Base-by-base conservation (phyloP, 2,329 filamentous ascomycete genomes). In the Beauveria sp. region DNA sequence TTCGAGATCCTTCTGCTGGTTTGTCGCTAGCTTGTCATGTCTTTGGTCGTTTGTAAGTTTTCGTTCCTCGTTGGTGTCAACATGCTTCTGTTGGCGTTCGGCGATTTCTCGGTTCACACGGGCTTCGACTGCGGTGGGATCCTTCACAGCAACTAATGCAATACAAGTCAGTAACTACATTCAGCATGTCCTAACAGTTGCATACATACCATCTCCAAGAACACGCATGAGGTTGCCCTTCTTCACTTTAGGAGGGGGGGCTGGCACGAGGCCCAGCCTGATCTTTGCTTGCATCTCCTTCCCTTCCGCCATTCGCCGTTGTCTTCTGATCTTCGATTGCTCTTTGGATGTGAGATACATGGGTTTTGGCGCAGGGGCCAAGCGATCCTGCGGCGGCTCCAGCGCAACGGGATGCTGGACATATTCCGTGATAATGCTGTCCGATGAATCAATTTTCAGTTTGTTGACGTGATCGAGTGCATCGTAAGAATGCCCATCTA, bases 201-300 rank as follows among this genome's bases (percentile, higher is more conserved):
- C 9, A 38, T 12, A 91, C 88, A 72, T 71, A 75, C 74, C 74
- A 67, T 97, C 91, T 65, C 95, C 95, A 61, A 97, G 82, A 34
- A 99, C 95, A 62, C 93, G 88, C 95, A 99, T 99, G 71, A 99
- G 84, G 74, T 99, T 99, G 62, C 89, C 90, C 75, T 96, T 96
- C 77, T 97, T 98, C 67, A 99, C 91, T 76, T 98, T 99, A 12
- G 95, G 93, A 28, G 93, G 89, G 31, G 93, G 92, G 22, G 93
- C 91, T 3, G 93, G 91, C 64, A 93, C 88, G 16, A 99, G 82
- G 22, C 95, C 95, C 12, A 99, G 80, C 63, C 93, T 85, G 65
- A 98, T 95, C 78, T 99, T 98, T 43, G 93, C 93, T 75, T 99
- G 95, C 71, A 93, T 88, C 75, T 99, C 96, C 74, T 98, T 98